Percentiles rank a stretch among this genome's conserved stretches.
Evolutionary conservation across 1,284 basidiomycete genomes (phyloP).

Genomic region (Cutaneotrichosporon sp.): DNA sequence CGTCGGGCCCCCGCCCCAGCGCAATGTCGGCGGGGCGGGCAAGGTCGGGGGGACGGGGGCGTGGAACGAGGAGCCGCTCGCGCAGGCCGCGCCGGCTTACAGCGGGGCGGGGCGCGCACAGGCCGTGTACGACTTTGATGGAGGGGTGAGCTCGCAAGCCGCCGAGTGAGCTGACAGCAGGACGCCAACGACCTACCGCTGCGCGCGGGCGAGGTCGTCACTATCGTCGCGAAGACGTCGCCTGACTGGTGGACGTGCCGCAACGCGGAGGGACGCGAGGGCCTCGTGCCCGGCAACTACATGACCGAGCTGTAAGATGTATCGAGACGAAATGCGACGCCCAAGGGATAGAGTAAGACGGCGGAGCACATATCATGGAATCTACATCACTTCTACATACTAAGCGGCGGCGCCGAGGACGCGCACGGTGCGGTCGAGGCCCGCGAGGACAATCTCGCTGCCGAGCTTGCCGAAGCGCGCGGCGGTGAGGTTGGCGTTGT

Average conservation of each 20-base stretch:
- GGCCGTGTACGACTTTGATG: constrained; percentile 47
- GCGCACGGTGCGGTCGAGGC: constrained; percentile 53
- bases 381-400: constrained; percentile 11
- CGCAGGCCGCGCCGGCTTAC: not conserved
- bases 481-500: constrained; percentile 69
- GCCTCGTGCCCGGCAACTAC: constrained; percentile 48
- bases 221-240: constrained; percentile 46
- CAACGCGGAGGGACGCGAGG: constrained; percentile 42
- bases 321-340: no score
- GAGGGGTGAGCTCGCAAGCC: constrained; percentile 28
- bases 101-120: constrained; percentile 26
- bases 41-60: not conserved
- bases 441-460: constrained; percentile 57
- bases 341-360: no score
- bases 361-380: no score
- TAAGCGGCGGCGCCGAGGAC: constrained; percentile 40
- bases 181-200: constrained; percentile 42
- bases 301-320: constrained; percentile 42
- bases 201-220: constrained; percentile 45
- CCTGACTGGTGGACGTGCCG: constrained; percentile 53
- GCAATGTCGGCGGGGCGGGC: not conserved
- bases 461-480: constrained; percentile 73
- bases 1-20: not conserved
- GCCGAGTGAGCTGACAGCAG: constrained; percentile 27
- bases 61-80: not conserved